Base-by-base conservation (phyloP, 345 rosid genomes). In the Eucalyptus leucophloia region DNA sequence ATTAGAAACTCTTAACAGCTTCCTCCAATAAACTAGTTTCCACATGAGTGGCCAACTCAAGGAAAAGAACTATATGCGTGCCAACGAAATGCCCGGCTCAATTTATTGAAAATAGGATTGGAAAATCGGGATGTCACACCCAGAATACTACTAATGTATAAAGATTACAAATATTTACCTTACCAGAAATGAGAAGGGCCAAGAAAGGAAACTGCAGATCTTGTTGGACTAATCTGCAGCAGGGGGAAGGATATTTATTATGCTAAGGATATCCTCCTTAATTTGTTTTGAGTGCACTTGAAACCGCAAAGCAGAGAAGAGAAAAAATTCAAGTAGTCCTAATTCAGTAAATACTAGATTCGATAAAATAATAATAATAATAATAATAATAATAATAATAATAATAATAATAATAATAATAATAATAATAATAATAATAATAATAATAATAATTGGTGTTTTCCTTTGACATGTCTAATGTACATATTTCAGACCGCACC, bases 111-210 rank as follows among this genome's bases (percentile, higher is more conserved):
- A n/a, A n/a, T n/a, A n/a, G n/a, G n/a, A n/a, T n/a, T n/a, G n/a
- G n/a, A n/a, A n/a, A n/a, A n/a, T n/a, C n/a, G n/a, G n/a, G n/a
- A n/a, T n/a, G n/a, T n/a, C n/a, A n/a, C n/a, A n/a, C n/a, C n/a
- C 18, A 8, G 23, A 67, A 8, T 67, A n/a, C 9, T 16, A 67
- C 19, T 32, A 67, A 8, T n/a, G 72, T 54, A 67, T 15, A 65
- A 67, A 32, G 12, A 56, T 9, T 56, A 9, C 60, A 56, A 23
- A 53, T 49, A 51, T 72, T n/a, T 26, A 90, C 99, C 99, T n/a
- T 26, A 90, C 99, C 99, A 91, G 99, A 94, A 92, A 98, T 94
- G 90, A 98, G 99, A 94, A 98, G 88, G 47, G 97, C 97, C 96
- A 98, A 86, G 93, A 98, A 98, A 89, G 99, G 99, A 95, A 98